Evolutionary conservation across 192 early-diverging fungal genomes (phyloP), one percentile per base, ranked within the genome.

Genomic region (Coemansia sp.): DNA sequence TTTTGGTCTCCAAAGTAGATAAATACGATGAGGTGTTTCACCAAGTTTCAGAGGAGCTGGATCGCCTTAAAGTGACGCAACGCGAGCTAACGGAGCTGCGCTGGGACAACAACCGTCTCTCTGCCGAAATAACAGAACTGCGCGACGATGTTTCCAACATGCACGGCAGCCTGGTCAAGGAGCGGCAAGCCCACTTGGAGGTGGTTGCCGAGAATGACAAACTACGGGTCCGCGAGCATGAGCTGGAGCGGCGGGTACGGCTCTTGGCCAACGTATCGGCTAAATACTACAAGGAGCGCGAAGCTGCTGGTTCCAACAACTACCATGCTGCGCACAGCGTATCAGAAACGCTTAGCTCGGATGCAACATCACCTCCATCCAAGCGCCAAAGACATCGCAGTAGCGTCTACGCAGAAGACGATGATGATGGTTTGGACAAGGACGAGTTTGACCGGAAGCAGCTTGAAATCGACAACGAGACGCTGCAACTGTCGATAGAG

Each of bases 11-110:
- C 30, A 30, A 30, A 30, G 12, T 77, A 83, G 80, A 83, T 62
- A 83, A 83, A 62, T 83, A 77, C 39, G 75, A 83, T 53, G 72
- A 77, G 59, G 75, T 77, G 48, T 83, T 83, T 21, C 62, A 59
- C 44, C 68, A 77, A 33, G 72, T 77, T 12, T 68, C 68, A 35
- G 66, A 57, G 14, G 80, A 83, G 35, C 69, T 83, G 45, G 75
- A 83, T 55, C 61, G 73, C 34, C 68, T 83, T 34, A 73, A 75
- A 33, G 72, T 73, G 5, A 73, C 80, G 5, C 80, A 83, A 53
- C 75, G 71, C 20, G 69, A 76, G 48, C 64, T 77, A 16, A 77
- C 71, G 34, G 65, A 77, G 62, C 68, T 77, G 49, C 80, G 70
- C 30, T 83, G 80, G 80, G 53, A 58, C 51, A 77, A 77, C 75